phyloP scores from a whole-genome alignment of 75 land plant genomes.

The Sequoiadendron giganteum region DNA sequence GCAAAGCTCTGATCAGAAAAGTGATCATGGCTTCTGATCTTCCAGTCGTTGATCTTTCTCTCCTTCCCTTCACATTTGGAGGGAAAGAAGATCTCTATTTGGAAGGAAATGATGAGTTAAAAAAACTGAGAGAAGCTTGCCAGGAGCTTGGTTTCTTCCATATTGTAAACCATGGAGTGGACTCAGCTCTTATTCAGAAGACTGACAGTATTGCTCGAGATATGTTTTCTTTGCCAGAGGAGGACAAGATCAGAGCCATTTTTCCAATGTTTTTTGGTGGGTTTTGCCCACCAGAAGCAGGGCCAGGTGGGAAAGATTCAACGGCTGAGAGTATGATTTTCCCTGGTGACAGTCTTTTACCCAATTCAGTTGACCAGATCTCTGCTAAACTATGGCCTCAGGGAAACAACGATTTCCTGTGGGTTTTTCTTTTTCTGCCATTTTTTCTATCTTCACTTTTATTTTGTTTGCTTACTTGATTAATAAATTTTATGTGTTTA shows the following conservation, averaged over 20 bases:
- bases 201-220: slow-evolving; percentile 10
- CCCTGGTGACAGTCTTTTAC: background rate
- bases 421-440: too few relatives aligned
- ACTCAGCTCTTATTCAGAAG: slow-evolving; percentile 16
- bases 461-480: background rate
- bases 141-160: slow-evolving; percentile 55
- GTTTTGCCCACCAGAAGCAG: slow-evolving; percentile 15
- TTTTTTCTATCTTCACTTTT: background rate
- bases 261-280: background rate
- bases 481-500: background rate
- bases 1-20: too few relatives aligned
- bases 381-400: background rate
- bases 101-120: background rate
- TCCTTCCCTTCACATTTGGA: background rate
- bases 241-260: slow-evolving; percentile 14
- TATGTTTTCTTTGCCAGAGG: slow-evolving; percentile 35
- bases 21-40: background rate
- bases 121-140: slow-evolving; percentile 28
- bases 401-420: background rate
- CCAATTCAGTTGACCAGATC: background rate
- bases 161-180: slow-evolving; percentile 55
- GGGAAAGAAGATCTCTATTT: background rate
- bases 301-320: slow-evolving; percentile 33
- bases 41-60: background rate
- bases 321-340: slow-evolving; percentile 43